phyloP scores from a whole-genome alignment of 768 basidiomycete species.

The Asterophora lycoperdoides region DNA sequence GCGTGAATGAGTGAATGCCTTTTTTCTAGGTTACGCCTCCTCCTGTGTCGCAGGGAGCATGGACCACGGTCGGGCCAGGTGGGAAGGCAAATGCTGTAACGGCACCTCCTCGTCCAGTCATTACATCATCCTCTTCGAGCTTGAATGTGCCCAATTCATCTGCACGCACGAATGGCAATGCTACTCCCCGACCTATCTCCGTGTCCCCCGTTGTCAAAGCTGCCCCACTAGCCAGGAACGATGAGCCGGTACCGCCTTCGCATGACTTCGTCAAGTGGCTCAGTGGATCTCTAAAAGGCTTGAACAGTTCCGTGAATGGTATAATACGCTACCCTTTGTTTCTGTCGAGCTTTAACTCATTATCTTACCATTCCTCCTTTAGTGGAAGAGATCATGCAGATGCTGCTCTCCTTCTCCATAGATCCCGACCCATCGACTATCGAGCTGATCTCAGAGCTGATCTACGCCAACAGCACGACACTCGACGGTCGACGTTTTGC shows the following conservation, averaged over 20 bases:
- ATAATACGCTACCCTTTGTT: constrained; percentile 17
- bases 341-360: not conserved
- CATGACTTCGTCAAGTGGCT: constrained; percentile 93
- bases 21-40: constrained; percentile 23
- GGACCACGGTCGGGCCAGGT: constrained; percentile 83
- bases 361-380: no score
- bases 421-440: constrained; percentile 78
- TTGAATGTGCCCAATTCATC: constrained; percentile 25
- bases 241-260: constrained; percentile 71
- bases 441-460: constrained; percentile 93
- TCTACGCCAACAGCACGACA: constrained; percentile 92
- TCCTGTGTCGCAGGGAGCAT: constrained; percentile 42
- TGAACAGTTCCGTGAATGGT: constrained; percentile 73
- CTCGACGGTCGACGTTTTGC: constrained; percentile 95
- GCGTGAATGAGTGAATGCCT: not conserved
- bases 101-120: constrained; percentile 28
- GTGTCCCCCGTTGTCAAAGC: constrained; percentile 31
- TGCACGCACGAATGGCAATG: constrained; percentile 38
- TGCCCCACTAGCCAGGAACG: constrained; percentile 39
- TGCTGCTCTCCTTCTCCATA: constrained; percentile 91
- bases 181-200: constrained; percentile 32
- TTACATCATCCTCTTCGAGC: constrained; percentile 27
- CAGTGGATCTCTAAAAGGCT: constrained; percentile 75
- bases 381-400: constrained; percentile 97
- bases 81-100: constrained; percentile 51